Conservation (phyloP, 1,284 basidiomycete genomes). For the Spongiforma sp. region DNA sequence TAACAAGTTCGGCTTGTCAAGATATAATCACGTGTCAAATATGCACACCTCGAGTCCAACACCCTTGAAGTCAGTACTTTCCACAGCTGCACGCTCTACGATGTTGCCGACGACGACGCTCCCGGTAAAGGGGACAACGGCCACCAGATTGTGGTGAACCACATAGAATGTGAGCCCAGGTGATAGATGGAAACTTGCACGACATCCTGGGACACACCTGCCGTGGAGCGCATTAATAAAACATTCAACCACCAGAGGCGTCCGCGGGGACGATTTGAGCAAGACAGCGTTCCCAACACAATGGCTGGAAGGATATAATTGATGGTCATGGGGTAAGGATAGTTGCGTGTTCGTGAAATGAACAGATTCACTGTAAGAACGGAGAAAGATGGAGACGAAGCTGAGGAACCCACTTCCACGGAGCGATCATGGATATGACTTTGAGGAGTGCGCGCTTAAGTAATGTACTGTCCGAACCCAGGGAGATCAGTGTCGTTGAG, state of each 20-base stretch:
- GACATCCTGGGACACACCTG: slow-evolving; percentile 79
- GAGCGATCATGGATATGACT: slow-evolving; percentile 85
- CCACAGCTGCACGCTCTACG: slow-evolving; percentile 65
- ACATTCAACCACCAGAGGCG: slow-evolving; percentile 86
- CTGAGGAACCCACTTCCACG: slow-evolving; percentile 78
- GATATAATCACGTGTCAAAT: slow-evolving; percentile 1
- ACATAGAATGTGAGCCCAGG: slow-evolving; percentile 68
- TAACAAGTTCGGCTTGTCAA: slow-evolving; percentile 1
- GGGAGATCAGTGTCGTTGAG: slow-evolving; percentile 81
- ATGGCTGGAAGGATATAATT: slow-evolving; percentile 92
- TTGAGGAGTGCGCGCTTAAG: slow-evolving; percentile 83
- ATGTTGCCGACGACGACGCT: slow-evolving; percentile 74
- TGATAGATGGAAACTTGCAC: slow-evolving; percentile 82
- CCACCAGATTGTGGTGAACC: slow-evolving; percentile 70
- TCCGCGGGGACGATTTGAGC: slow-evolving; percentile 95
- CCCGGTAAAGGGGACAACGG: slow-evolving; percentile 92
- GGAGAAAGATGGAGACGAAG: neutral
- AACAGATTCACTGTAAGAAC: neutral
- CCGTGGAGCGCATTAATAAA: slow-evolving; percentile 71
- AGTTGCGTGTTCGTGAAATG: slow-evolving; percentile 44
- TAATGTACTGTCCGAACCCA: slow-evolving; percentile 85
- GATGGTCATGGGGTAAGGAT: slow-evolving; percentile 87
- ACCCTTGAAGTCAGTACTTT: slow-evolving; percentile 78
- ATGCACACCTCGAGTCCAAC: slow-evolving; percentile 78
- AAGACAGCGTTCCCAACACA: slow-evolving; percentile 88